Conservation (phyloP, 2,329 filamentous ascomycete species). For the Diaporthe sp. region DNA sequence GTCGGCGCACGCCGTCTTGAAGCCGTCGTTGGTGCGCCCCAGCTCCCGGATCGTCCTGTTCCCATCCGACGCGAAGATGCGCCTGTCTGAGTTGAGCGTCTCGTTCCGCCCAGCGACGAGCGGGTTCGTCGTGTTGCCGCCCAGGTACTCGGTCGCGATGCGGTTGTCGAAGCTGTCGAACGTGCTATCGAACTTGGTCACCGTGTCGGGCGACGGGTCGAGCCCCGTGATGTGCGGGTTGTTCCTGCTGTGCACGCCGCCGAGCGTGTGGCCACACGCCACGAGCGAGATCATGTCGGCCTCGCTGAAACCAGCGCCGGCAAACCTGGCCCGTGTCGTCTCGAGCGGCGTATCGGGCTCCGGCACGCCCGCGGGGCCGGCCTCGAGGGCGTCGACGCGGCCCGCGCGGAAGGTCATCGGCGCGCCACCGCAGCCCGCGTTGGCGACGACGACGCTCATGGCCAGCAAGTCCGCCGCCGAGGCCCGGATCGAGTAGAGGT, state of each 20-base stretch:
- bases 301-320: conserved; percentile 50
- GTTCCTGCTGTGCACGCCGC: conserved; percentile 58
- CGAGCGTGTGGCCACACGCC: conserved; percentile 53
- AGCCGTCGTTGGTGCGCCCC: conserved; percentile 52
- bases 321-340: conserved; percentile 48
- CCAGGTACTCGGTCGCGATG: conserved; percentile 59
- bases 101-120: conserved; percentile 56
- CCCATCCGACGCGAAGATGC: conserved; percentile 59
- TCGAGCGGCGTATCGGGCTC: conserved; percentile 49
- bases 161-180: conserved; percentile 57
- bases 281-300: conserved; percentile 54
- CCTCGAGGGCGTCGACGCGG: conserved; percentile 49
- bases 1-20: conserved; percentile 51
- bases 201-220: conserved; percentile 52
- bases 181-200: conserved; percentile 52
- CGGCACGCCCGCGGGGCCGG: conserved; percentile 51
- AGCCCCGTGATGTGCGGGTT: conserved; percentile 23
- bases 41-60: conserved; percentile 58
- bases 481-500: conserved; percentile 45
- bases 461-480: conserved; percentile 51
- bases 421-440: conserved; percentile 45
- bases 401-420: conserved; percentile 50
- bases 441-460: conserved; percentile 48
- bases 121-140: conserved; percentile 57
- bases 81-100: conserved; percentile 57